These are phyloP conservation scores for Bipolaris zeicola DNA, from an alignment of 2,329 filamentous ascomycete species.

Conservation along the genomic window DNA sequence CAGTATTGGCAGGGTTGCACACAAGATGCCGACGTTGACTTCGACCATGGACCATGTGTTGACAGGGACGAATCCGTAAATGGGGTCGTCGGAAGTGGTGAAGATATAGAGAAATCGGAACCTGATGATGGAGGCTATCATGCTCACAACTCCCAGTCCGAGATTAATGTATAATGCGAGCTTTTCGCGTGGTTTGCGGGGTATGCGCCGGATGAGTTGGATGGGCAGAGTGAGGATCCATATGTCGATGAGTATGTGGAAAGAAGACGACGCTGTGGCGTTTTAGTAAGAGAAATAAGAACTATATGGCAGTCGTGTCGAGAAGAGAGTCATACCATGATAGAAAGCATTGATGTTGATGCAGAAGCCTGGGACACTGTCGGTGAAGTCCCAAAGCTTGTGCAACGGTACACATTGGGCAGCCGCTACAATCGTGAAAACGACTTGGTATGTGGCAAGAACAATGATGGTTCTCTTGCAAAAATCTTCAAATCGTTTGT, in stretches of 20 bases:
- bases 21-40: slow-evolving; percentile 86
- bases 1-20: slow-evolving; percentile 83
- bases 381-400: slow-evolving; percentile 43
- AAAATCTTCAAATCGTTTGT: slow-evolving; percentile 25
- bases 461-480: slow-evolving; percentile 36
- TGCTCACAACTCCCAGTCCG: slow-evolving; percentile 78
- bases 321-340: slow-evolving; percentile 30
- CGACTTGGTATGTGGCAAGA: slow-evolving; percentile 30
- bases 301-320: not conserved
- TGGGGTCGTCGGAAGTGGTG: slow-evolving; percentile 55
- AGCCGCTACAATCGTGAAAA: slow-evolving; percentile 33
- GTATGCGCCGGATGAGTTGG: slow-evolving; percentile 5
- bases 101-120: slow-evolving; percentile 48
- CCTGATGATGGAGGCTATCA: slow-evolving; percentile 23
- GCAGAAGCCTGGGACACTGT: slow-evolving; percentile 33
- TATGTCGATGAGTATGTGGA: slow-evolving; percentile 1
- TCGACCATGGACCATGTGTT: slow-evolving; percentile 94
- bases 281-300: no score
- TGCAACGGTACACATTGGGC: slow-evolving; percentile 42
- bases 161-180: slow-evolving; percentile 74
- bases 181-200: slow-evolving; percentile 55
- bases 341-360: slow-evolving; percentile 44
- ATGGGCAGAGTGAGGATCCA: not conserved
- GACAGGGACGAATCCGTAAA: slow-evolving; percentile 77
- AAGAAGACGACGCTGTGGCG: slow-evolving; percentile 15